phyloP scores from a whole-genome alignment of 2,329 filamentous ascomycete genomes.

The Podosphaera leucotricha region DNA sequence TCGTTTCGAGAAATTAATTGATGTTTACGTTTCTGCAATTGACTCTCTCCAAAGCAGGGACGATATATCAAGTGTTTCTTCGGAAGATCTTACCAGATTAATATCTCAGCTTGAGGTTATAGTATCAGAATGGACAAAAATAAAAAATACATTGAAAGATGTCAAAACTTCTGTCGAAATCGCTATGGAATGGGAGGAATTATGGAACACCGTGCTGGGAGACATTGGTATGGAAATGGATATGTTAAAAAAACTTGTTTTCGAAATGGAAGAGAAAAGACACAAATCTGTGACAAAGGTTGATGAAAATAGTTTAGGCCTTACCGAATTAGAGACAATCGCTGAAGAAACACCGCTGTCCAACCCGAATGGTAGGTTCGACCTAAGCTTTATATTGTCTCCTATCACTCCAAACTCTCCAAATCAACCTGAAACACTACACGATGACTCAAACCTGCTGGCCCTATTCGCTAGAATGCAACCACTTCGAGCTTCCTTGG shows the following conservation, averaged over 20 bases:
- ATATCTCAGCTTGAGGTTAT: conserved; percentile 81
- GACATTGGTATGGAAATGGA: conserved; percentile 83
- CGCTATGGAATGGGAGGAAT: conserved; percentile 96
- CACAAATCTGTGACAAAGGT: conserved; percentile 48
- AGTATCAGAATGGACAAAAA: conserved; percentile 60
- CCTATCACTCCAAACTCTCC: conserved; percentile 39
- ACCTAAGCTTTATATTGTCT: conserved; percentile 25
- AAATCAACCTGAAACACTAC: conserved; percentile 30
- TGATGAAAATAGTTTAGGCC: conserved; percentile 44
- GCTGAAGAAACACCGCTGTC: conserved; percentile 59
- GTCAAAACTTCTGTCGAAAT: conserved; percentile 85
- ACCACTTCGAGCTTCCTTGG: conserved; percentile 70
- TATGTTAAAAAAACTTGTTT: conserved; percentile 56
- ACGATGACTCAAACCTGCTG: conserved; percentile 72
- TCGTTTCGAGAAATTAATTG: conserved; percentile 71
- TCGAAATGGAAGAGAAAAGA: conserved; percentile 92
- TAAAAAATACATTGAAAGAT: conserved; percentile 50
- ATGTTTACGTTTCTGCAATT: conserved; percentile 84
- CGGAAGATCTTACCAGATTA: conserved; percentile 47
- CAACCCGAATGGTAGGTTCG: conserved; percentile 38
- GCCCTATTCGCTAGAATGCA: conserved; percentile 91
- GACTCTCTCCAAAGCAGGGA: conserved; percentile 62
- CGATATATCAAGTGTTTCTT: conserved; percentile 50
- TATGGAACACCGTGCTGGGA: conserved; percentile 82
- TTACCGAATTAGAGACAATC: conserved; percentile 78